These are phyloP conservation scores for Hypericum androsaemum DNA, from an alignment of 345 rosid species.

Conservation along the genomic window DNA sequence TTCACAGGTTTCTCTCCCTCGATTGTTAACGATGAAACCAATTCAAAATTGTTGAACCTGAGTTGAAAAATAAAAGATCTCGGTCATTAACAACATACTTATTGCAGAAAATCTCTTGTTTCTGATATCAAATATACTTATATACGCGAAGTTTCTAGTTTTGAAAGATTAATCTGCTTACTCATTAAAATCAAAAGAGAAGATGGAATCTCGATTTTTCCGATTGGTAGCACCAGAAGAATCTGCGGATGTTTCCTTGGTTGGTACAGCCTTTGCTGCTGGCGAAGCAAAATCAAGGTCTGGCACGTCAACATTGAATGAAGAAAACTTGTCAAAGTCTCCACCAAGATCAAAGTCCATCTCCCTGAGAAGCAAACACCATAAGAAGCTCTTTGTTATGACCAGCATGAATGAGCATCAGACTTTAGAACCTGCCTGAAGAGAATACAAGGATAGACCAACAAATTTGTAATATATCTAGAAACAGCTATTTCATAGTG, in stretches of 20 bases:
- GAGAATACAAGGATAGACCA: too few relatives aligned
- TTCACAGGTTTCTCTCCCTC: conserved; percentile 29
- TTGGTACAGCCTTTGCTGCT: conserved; percentile 36
- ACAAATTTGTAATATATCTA: too few relatives aligned
- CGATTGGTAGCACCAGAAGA: conserved; percentile 23
- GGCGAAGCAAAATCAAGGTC: conserved; percentile 73
- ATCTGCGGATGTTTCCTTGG: conserved; percentile 42
- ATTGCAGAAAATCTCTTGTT: too few relatives aligned
- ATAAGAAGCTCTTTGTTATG: not conserved
- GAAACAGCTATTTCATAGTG: too few relatives aligned
- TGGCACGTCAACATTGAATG: conserved; percentile 65
- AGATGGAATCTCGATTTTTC: conserved; percentile 38
- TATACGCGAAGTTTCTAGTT: too few relatives aligned
- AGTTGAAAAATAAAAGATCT: conserved; percentile 15
- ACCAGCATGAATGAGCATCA: not conserved
- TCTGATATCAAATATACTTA: too few relatives aligned
- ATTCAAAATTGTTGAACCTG: conserved; percentile 53
- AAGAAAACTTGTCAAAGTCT: conserved; percentile 61
- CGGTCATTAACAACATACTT: conserved; percentile 11
- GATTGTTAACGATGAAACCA: conserved; percentile 28
- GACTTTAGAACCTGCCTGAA: too few relatives aligned
- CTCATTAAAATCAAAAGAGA: conserved; percentile 76
- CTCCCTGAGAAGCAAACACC: conserved; percentile 39
- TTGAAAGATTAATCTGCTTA: conserved; percentile 18
- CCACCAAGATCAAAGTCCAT: conserved; percentile 68